Percentiles rank a stretch among this genome's conserved stretches.
phyloP scores from a whole-genome alignment of 2,329 filamentous ascomycete species.

The Thelonectria olida region DNA sequence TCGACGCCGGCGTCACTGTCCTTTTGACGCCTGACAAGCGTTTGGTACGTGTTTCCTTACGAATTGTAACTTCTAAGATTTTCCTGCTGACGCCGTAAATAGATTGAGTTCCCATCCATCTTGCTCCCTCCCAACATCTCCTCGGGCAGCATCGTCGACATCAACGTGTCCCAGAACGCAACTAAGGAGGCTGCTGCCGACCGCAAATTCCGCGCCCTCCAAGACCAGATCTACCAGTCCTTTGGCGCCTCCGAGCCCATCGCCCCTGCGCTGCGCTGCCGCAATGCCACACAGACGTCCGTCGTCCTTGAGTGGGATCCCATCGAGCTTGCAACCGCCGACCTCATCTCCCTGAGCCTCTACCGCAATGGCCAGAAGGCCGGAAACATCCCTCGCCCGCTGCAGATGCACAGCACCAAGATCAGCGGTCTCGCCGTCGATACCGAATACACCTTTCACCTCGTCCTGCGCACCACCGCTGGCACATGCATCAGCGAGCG shows the following conservation, averaged over 20 bases:
- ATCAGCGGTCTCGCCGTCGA: conserved; percentile 96
- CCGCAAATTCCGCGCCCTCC: conserved; percentile 82
- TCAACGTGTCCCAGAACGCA: conserved; percentile 89
- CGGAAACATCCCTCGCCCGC: conserved; percentile 88
- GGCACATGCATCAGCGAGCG: conserved; percentile 88
- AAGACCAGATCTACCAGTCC: conserved; percentile 84
- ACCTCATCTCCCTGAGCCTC: conserved; percentile 86
- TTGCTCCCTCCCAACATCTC: conserved; percentile 94
- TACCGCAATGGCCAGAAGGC: conserved; percentile 98
- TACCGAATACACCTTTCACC: conserved; percentile 93
- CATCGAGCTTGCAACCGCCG: conserved; percentile 89
- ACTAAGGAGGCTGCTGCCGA: conserved; percentile 79
- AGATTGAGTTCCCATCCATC: conserved; percentile 99
- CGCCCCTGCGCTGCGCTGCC: conserved; percentile 83
- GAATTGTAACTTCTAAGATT: not conserved
- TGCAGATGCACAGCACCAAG: conserved; percentile 93
- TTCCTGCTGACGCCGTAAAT: conserved; percentile 26
- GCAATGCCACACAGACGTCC: conserved; percentile 98
- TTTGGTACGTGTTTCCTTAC: conserved; percentile 69
- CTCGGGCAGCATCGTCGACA: conserved; percentile 97
- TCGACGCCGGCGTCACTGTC: conserved; percentile 97
- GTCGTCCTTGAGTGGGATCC: conserved; percentile 99
- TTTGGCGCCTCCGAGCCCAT: conserved; percentile 85
- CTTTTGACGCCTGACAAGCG: conserved; percentile 96
- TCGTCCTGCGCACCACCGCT: conserved; percentile 89